A percentile compares a stretch with the other conserved stretches of the same genome.
Conservation (phyloP, 2,329 filamentous ascomycete genomes). For the Teratosphaeriaceae sp. region DNA sequence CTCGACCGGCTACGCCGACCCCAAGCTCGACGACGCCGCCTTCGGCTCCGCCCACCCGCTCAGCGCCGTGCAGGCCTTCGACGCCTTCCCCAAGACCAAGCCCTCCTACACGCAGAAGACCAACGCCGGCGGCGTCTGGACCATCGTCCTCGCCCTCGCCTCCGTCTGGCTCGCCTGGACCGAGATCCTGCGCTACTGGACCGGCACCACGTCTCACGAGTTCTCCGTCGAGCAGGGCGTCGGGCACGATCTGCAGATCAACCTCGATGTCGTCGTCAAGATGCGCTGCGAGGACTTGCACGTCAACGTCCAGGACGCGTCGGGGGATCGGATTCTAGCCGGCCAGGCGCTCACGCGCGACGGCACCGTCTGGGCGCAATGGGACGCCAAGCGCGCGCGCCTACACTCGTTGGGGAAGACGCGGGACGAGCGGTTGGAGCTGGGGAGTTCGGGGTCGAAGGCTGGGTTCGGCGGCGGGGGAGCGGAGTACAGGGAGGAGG, state of each 20-base stretch:
- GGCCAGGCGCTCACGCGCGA: slow-evolving; percentile 67
- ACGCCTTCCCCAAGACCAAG: slow-evolving; percentile 97
- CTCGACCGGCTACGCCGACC: slow-evolving; percentile 75
- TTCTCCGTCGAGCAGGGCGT: slow-evolving; percentile 93
- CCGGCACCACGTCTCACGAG: slow-evolving; percentile 74
- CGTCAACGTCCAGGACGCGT: slow-evolving; percentile 93
- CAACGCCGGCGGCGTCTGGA: slow-evolving; percentile 87
- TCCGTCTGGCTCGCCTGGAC: slow-evolving; percentile 69
- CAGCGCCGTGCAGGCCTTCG: slow-evolving; percentile 70
- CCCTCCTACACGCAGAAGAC: slow-evolving; percentile 83
- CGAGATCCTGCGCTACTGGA: slow-evolving; percentile 78
- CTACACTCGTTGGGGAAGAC: slow-evolving; percentile 46
- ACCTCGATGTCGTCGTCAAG: slow-evolving; percentile 83
- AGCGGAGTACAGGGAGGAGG: slow-evolving; percentile 65
- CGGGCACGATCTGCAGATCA: slow-evolving; percentile 82
- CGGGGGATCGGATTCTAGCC: slow-evolving; percentile 85
- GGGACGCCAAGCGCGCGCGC: slow-evolving; percentile 66
- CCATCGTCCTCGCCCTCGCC: slow-evolving; percentile 69
- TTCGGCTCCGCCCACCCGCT: slow-evolving; percentile 66
- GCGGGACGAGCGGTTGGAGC: slow-evolving; percentile 51
- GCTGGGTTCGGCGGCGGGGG: slow-evolving; percentile 52
- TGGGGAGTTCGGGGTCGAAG: slow-evolving; percentile 59
- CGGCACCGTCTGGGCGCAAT: slow-evolving; percentile 72
- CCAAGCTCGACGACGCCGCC: slow-evolving; percentile 66
- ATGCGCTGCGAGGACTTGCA: slow-evolving; percentile 89